Conservation (phyloP, 768 basidiomycete genomes). For the Naganishia kalamii region DNA sequence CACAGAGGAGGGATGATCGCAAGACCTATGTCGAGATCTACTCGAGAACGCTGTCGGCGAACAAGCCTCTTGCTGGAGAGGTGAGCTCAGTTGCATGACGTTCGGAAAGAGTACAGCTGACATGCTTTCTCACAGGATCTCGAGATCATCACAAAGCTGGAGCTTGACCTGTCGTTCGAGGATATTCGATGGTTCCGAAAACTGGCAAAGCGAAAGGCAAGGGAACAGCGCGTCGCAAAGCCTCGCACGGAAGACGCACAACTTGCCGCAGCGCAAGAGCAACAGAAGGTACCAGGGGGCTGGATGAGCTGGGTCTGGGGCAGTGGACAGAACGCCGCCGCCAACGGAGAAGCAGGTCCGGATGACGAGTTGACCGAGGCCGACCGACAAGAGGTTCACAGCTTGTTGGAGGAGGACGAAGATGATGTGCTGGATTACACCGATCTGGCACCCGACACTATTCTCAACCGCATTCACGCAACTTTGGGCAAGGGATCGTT, state of each 20-base stretch:
- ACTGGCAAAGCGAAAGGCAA: constrained; percentile 77
- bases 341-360: constrained; percentile 49
- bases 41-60: constrained; percentile 55
- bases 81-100: constrained; percentile 48
- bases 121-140: constrained; percentile 32
- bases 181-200: constrained; percentile 97
- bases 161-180: constrained; percentile 79
- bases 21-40: constrained; percentile 73
- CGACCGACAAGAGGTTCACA: constrained; percentile 81
- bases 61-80: constrained; percentile 53
- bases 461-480: constrained; percentile 67
- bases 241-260: constrained; percentile 57
- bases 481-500: constrained; percentile 84
- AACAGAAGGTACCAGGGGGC: constrained; percentile 28
- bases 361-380: constrained; percentile 66
- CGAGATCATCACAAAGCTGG: constrained; percentile 57
- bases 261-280: constrained; percentile 8
- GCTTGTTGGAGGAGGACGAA: constrained; percentile 86
- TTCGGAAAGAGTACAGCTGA: not conserved
- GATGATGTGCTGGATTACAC: constrained; percentile 63
- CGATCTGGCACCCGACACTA: constrained; percentile 67
- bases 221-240: constrained; percentile 68
- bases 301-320: constrained; percentile 74
- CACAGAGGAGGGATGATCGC: constrained; percentile 78
- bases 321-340: constrained; percentile 50